These are phyloP conservation scores for Aspergillus persii DNA, from an alignment of 2,329 filamentous ascomycete genomes.

Conservation along the genomic window DNA sequence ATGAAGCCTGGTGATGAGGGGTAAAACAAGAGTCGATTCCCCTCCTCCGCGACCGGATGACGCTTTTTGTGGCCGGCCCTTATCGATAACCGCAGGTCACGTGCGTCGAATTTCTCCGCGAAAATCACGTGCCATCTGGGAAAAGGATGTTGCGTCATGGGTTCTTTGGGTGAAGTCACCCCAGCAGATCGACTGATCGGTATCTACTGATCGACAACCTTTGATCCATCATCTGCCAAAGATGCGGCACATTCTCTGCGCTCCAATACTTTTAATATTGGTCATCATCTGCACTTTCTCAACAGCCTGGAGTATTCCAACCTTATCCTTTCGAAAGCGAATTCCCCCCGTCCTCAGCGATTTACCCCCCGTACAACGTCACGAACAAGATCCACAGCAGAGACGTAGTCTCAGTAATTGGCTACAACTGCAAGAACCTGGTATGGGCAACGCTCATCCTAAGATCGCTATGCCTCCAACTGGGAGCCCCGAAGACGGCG, in stretches of 20 bases:
- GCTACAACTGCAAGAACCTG: conserved; percentile 22
- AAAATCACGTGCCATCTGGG: conserved; percentile 11
- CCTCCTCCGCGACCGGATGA: conserved; percentile 17
- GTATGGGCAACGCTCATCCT: conserved; percentile 24
- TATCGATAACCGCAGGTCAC: conserved; percentile 25
- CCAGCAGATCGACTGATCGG: background rate
- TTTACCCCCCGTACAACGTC: conserved; percentile 11
- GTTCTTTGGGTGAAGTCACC: background rate
- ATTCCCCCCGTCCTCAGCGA: conserved; percentile 19
- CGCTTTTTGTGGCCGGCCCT: conserved; percentile 24
- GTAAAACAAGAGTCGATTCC: conserved; percentile 3
- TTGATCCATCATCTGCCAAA: conserved; percentile 3
- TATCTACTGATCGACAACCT: background rate
- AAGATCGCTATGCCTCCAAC: conserved; percentile 23
- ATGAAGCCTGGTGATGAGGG: conserved; percentile 9
- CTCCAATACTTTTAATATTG: conserved; percentile 4
- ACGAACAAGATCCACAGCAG: conserved; percentile 13
- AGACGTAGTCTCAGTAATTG: conserved; percentile 17
- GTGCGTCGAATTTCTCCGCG: conserved; percentile 10
- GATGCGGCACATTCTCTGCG: conserved; percentile 11
- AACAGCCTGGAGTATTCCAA: conserved; percentile 11
- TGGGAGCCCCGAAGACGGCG: conserved; percentile 1
- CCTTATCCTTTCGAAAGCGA: conserved; percentile 19
- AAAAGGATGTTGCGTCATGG: conserved; percentile 23
- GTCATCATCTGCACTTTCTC: conserved; percentile 13